Conservation (phyloP, 768 basidiomycete species). For the Lactarius psammicola region DNA sequence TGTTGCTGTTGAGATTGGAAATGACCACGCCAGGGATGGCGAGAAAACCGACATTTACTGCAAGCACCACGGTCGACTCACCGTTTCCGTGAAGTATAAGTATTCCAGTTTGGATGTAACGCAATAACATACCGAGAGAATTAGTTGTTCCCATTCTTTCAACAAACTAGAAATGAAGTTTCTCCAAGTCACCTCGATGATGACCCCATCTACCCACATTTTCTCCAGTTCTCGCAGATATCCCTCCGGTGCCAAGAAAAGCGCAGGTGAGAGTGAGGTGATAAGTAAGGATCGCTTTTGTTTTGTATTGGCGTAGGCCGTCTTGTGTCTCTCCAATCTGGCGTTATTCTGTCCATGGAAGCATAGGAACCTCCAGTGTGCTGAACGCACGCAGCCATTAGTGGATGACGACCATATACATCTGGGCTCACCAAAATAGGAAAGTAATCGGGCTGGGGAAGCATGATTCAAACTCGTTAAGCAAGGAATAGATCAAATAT, state of each 20-base stretch:
- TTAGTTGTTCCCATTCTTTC: neutral
- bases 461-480: no score
- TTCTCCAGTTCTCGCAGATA: neutral
- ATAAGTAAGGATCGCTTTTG: neutral
- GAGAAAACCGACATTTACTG: constrained; percentile 37
- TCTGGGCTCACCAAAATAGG: neutral
- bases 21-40: constrained; percentile 34
- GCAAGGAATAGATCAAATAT: neutral
- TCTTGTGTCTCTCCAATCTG: neutral
- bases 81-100: neutral
- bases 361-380: neutral
- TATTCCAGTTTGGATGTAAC: neutral
- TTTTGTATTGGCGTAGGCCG: neutral
- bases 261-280: neutral
- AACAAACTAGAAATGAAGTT: neutral
- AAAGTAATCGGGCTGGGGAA: neutral
- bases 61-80: constrained; percentile 37
- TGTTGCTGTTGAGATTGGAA: neutral
- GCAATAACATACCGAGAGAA: neutral
- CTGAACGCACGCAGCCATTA: neutral
- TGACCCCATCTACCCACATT: neutral
- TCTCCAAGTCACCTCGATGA: neutral
- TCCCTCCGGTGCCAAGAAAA: neutral
- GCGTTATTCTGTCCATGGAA: neutral
- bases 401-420: no score